Conservation (phyloP, 164 flowering plant genomes). For the Buxus sempervirens region DNA sequence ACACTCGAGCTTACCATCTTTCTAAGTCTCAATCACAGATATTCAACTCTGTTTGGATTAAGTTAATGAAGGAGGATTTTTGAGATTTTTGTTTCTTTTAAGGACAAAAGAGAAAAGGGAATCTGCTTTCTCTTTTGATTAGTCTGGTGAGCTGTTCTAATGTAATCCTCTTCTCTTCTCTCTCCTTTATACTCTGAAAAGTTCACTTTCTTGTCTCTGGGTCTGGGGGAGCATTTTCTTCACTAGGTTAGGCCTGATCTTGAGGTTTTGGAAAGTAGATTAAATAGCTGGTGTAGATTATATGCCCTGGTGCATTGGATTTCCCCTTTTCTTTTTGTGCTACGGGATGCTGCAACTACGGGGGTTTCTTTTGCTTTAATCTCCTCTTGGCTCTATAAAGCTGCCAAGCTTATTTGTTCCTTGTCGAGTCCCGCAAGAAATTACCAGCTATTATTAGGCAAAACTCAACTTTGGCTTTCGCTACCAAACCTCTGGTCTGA, state of each 20-base stretch:
- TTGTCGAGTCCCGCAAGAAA: constrained; percentile 80
- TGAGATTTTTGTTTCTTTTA: constrained; percentile 13
- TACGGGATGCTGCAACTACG: constrained; percentile 47
- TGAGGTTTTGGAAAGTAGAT: constrained; percentile 42
- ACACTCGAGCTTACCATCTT: constrained; percentile 14
- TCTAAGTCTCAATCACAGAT: constrained; percentile 5
- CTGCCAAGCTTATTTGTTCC: constrained; percentile 74
- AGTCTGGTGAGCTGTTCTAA: constrained; percentile 65
- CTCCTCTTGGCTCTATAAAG: constrained; percentile 51
- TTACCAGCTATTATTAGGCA: constrained; percentile 49
- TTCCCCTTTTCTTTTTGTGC: constrained; percentile 39
- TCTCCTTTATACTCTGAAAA: constrained; percentile 91
- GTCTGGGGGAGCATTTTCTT: constrained; percentile 33
- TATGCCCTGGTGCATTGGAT: constrained; percentile 59
- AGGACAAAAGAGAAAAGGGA: constrained; percentile 48
- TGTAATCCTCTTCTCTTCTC: constrained; percentile 43
- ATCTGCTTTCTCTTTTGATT: constrained; percentile 68
- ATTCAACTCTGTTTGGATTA: constrained; percentile 12
- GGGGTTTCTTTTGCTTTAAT: constrained; percentile 64
- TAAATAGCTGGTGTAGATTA: constrained; percentile 46
- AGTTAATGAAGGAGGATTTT: constrained; percentile 15
- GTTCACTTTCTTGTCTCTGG: constrained; percentile 69
- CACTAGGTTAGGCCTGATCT: constrained; percentile 39
- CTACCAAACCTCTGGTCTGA: constrained; percentile 19
- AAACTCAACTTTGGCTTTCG: constrained; percentile 50